These are phyloP conservation scores for Xylaria scruposa DNA, from an alignment of 495 filamentous ascomycete species.

Conservation along the genomic window DNA sequence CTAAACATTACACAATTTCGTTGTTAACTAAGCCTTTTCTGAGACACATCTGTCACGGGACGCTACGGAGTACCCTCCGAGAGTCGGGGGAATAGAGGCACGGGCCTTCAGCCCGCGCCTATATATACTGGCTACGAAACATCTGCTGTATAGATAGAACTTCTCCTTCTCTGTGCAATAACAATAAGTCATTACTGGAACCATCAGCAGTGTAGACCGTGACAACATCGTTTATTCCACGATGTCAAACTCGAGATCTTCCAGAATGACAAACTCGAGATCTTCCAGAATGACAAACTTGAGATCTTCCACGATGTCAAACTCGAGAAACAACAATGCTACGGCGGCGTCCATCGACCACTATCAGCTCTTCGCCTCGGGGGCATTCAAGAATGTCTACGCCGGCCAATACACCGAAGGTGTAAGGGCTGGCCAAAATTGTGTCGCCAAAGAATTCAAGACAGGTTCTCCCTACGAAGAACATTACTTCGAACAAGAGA, in stretches of 20 bases:
- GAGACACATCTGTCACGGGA: too few relatives aligned
- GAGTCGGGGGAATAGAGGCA: too few relatives aligned
- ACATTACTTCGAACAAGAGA: conserved; percentile 44
- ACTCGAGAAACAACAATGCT: not conserved
- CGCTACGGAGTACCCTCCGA: too few relatives aligned
- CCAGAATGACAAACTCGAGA: too few relatives aligned
- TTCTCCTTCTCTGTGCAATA: too few relatives aligned
- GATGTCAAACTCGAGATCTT: not conserved
- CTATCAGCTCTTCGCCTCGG: conserved; percentile 37
- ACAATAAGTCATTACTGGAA: too few relatives aligned
- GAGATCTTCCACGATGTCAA: too few relatives aligned
- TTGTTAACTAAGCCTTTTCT: not conserved
- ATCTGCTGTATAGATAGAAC: too few relatives aligned
- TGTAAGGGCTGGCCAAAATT: conserved; percentile 33
- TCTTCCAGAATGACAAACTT: too few relatives aligned
- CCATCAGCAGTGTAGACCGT: too few relatives aligned
- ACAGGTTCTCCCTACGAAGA: conserved; percentile 35
- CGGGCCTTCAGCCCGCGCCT: too few relatives aligned
- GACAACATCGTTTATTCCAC: conserved; percentile 32
- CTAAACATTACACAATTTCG: not conserved
- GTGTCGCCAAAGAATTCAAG: conserved; percentile 50
- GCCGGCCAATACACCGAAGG: conserved; percentile 40
- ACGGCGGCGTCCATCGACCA: not conserved
- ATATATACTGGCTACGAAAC: too few relatives aligned
- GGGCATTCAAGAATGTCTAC: conserved; percentile 43